Base-by-base conservation (phyloP, 805 yeast genomes). In the Ogataea zsoltii region DNA sequence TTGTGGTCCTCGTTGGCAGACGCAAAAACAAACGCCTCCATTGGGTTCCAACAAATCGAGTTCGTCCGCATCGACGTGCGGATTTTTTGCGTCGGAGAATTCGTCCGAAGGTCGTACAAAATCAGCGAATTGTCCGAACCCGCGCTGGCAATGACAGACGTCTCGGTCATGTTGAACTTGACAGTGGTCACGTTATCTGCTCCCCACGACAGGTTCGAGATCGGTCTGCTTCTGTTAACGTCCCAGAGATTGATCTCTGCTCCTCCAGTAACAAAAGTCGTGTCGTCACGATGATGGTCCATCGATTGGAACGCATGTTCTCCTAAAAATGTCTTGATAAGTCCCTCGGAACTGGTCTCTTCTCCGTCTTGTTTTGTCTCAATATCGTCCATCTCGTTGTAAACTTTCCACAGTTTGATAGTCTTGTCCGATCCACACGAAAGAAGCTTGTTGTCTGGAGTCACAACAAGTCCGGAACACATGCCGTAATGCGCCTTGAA, bases 1-100 rank as follows among this genome's bases (percentile, higher is more conserved):
- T 94, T 94, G 67, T 92, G 97, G 70, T 94, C 98, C 68, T 94
- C 99, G 61, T 82, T 81, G 2, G 89, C 98, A 33, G 88, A 81
- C 14, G 91, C 97, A 70, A 94, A 92, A 61, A 86, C 82, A 69
- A 80, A 94, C 1, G 98, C 96, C 67, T 94, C 98, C 85, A 94
- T 88, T 4, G 99, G 99, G 68, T 94, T 94, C 98, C 98, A 94
- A 45, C 90, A 77, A 19, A 94, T 75, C 38, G 92, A 75, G 66
- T 94, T 94, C 15, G 91, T 87, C 58, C 95, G 77, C 77, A 94
- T 74, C 15, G 81, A 71, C 21, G 94, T 87, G 38, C 85, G 86
- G 48, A 92, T 79, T 65, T 91, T 92, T 67, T 95, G 98, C 4
- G 95, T 82, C 12, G 99, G 97, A 2, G 96, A 77, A 58, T 87